phyloP scores from a whole-genome alignment of 2,329 filamentous ascomycete species.

The Trichoderma pleuroti region DNA sequence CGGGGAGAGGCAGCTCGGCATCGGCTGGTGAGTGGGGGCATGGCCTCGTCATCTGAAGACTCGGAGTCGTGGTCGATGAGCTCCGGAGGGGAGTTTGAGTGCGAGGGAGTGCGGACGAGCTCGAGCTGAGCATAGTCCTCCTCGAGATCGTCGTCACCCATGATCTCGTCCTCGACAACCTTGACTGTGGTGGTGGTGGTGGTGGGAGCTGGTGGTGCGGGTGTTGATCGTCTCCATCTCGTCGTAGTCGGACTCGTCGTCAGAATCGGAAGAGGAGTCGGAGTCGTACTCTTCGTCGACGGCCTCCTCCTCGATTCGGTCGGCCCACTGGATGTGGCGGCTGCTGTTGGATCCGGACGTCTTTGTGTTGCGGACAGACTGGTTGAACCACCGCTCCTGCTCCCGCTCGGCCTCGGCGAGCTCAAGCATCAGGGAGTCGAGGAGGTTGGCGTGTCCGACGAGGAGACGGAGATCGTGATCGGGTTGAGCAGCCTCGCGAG shows the following conservation, averaged over 20 bases:
- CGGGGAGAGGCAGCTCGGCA: constrained; percentile 55
- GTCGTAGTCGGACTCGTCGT: constrained; percentile 52
- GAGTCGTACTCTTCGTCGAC: constrained; percentile 57
- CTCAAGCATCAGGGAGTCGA: constrained; percentile 89
- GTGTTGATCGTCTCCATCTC: constrained; percentile 50
- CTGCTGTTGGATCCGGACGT: constrained; percentile 56
- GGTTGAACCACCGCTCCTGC: constrained; percentile 98
- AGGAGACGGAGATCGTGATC: constrained; percentile 95
- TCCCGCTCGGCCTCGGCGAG: constrained; percentile 92
- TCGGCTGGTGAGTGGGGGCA: constrained; percentile 69
- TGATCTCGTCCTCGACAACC: constrained; percentile 41
- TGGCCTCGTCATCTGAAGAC: constrained; percentile 70
- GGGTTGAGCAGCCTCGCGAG: constrained; percentile 79
- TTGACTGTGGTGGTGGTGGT: constrained; percentile 37
- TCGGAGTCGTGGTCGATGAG: constrained; percentile 67
- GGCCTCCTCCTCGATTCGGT: constrained; percentile 68
- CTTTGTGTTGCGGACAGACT: constrained; percentile 76
- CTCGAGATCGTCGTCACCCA: constrained; percentile 53
- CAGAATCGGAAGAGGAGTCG: constrained; percentile 50
- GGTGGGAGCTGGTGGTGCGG: constrained; percentile 28
- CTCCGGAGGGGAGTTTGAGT: constrained; percentile 64
- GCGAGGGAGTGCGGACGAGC: constrained; percentile 66
- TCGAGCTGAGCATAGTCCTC: constrained; percentile 64
- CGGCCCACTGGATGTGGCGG: constrained; percentile 83
- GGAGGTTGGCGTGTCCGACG: constrained; percentile 96